Percentiles rank a stretch among this genome's conserved stretches.
phyloP scores from a whole-genome alignment of 2,329 filamentous ascomycete genomes.

The Monosporascus sp. region DNA sequence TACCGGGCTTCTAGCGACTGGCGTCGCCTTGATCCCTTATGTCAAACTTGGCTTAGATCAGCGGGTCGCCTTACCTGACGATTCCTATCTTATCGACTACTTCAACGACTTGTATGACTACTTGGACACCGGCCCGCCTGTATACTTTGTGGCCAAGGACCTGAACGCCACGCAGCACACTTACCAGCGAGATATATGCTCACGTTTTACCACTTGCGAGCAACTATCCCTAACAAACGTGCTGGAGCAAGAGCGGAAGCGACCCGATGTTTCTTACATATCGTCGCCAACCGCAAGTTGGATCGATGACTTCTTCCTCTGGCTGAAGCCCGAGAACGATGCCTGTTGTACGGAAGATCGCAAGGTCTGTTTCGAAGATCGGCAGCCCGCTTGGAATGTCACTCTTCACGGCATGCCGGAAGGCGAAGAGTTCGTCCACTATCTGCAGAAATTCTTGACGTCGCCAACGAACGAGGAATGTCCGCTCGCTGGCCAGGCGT shows the following conservation, averaged over 20 bases:
- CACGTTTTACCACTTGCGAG: constrained; percentile 84
- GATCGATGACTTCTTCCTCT: constrained; percentile 94
- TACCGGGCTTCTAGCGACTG: constrained; percentile 79
- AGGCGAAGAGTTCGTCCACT: constrained; percentile 82
- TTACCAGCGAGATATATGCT: constrained; percentile 83
- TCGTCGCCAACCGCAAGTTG: constrained; percentile 85
- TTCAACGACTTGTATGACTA: constrained; percentile 96
- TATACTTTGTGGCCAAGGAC: constrained; percentile 88
- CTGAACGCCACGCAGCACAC: constrained; percentile 70
- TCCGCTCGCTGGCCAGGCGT: constrained; percentile 79
- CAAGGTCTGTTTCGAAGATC: constrained; percentile 71
- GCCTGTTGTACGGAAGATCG: constrained; percentile 65
- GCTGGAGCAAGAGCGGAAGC: constrained; percentile 89
- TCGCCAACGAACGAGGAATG: constrained; percentile 79
- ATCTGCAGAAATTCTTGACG: constrained; percentile 75
- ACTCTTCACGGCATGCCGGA: constrained; percentile 89
- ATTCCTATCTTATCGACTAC: constrained; percentile 91
- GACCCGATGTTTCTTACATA: constrained; percentile 81
- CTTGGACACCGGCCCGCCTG: constrained; percentile 83
- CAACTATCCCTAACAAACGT: constrained; percentile 80
- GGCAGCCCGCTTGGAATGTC: constrained; percentile 80
- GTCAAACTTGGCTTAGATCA: constrained; percentile 89
- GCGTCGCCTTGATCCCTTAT: constrained; percentile 75
- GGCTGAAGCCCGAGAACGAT: constrained; percentile 85
- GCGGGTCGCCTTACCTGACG: constrained; percentile 86